Base-by-base conservation (phyloP, 2,329 filamentous ascomycete genomes). In the Colletotrichum viniferum region DNA sequence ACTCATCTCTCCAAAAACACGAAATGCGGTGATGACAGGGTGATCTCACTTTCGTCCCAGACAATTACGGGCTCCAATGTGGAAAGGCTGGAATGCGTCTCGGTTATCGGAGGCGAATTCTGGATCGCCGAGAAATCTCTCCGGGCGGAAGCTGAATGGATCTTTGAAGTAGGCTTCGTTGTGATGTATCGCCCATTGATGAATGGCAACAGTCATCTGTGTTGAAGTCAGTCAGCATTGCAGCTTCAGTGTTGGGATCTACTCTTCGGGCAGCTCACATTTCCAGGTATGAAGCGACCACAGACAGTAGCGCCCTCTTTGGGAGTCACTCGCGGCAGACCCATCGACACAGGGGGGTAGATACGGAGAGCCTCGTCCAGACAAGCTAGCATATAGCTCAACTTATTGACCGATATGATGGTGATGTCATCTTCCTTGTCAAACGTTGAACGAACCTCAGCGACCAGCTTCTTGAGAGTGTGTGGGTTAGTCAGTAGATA, bases 21-120 rank as follows among this genome's bases (percentile, higher is more conserved):
- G 4, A 21, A 7, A 3, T 0, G n/a, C 1, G 8, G 2, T 12
- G 4, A 68, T 30, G 28, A 10, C 14, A 34, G 16, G 26, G n/a
- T 21, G 12, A 21, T 58, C 65, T 68, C 28, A 68, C 65, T 68
- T 68, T 68, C 65, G 30, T 28, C 65, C 65, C 2, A 68, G 16
- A 1, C 65, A 68, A 12, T 70, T 70, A 3, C 65, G 65, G 12
- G 65, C n/a, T 10, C 65, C 65, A 2, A 68, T 28, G 52, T 68
- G 63, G 75, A 90, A 90, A 1, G 88, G 86, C 79, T 89, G 86
- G 65, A 88, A 82, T 4, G 83, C 84, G 0, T 86, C 85, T 48
- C 82, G 81, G 30, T 82, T 84, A 75, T 90, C 71, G 12, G 56
- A 30, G 3, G 66, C 66, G 5, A 70, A 74, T 12, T 64, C 32